These are phyloP conservation scores for Peniophora sp. DNA, from an alignment of 1,284 basidiomycete genomes.

Conservation along the genomic window DNA sequence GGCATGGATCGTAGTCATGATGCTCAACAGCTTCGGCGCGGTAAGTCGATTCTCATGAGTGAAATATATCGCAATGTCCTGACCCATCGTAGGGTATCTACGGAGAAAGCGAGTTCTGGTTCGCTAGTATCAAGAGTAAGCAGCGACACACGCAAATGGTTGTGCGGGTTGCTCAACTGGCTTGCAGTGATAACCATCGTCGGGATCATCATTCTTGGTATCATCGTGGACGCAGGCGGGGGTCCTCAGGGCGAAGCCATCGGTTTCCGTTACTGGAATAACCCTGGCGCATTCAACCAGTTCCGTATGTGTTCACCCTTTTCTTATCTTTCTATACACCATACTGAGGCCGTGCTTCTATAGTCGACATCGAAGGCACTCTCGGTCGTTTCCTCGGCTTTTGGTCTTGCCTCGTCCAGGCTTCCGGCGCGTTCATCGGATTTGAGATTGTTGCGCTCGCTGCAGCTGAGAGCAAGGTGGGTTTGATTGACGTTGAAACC, in stretches of 20 bases:
- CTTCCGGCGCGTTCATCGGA: constrained; percentile 24
- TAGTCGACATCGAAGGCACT: constrained; percentile 19
- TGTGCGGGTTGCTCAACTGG: neutral
- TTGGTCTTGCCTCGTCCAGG: constrained; percentile 35
- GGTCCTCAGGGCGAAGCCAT: constrained; percentile 12
- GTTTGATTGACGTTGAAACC: neutral
- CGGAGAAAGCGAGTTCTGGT: constrained; percentile 30
- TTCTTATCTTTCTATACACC: constrained; percentile 9
- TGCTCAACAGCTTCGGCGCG: neutral
- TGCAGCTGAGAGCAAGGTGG: constrained; percentile 11
- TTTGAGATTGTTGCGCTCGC: constrained; percentile 22
- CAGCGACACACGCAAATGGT: constrained; percentile 26
- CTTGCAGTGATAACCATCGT: neutral
- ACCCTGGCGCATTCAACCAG: neutral
- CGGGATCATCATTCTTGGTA: constrained; percentile 18
- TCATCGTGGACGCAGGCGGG: constrained; percentile 23
- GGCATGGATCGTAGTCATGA: neutral
- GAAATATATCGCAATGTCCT: neutral
- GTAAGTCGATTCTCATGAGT: neutral
- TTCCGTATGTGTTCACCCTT: constrained; percentile 11
- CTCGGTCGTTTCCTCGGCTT: constrained; percentile 38
- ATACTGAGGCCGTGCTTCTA: no score
- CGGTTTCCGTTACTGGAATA: neutral
- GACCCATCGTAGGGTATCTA: constrained; percentile 10
- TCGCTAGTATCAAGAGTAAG: constrained; percentile 29